Base-by-base conservation (phyloP, 306 rosid species). In the Lupinus albus region DNA sequence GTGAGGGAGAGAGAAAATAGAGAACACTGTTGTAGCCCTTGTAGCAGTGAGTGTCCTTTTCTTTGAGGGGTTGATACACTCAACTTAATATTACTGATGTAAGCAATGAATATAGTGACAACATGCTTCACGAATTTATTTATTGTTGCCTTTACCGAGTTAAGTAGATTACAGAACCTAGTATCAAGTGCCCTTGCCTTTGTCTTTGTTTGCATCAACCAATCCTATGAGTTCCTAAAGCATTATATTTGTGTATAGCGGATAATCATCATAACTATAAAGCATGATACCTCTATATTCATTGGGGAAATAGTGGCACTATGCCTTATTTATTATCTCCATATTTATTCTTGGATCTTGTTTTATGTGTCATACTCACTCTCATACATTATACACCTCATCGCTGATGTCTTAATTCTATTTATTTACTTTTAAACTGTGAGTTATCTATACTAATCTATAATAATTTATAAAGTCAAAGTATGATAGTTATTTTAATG, bases 1-100 rank as follows among this genome's bases (percentile, higher is more conserved):
- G 85, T 21, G 82, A 72, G 71, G 72, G 4, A 25, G 30, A 6
- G 35, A 5, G 74, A 67, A 65, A 71, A 76, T 68, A 11, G 67
- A 10, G 64, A 69, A 62, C 39, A 76, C 81, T 81, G 81, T 82
- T 39, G 45, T 74, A 7, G 51, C 59, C 76, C 75, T 54, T 56
- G 8, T 42, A 58, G 70, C 82, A 75, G 80, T 74, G 88, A 75
- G 79, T 74, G 89, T 78, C 67, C 84, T 78, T 62, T 64, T 39
- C 36, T 36, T 36, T 33, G 47, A 49, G 77, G 21, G 49, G 58
- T 46, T 21, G 51, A 16, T 58, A 56, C 15, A 42, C 30, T 33
- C 8, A 32, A 52, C 50, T 60, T 67, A 70, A 72, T 10, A 25
- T 25, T 39, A 78, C 56, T 88, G 91, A 88, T 66, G 91, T 76